Evolutionary conservation across 2,329 filamentous ascomycete species (phyloP), one percentile per base, ranked within the genome.

Genomic region (Fusarium sacchari): DNA sequence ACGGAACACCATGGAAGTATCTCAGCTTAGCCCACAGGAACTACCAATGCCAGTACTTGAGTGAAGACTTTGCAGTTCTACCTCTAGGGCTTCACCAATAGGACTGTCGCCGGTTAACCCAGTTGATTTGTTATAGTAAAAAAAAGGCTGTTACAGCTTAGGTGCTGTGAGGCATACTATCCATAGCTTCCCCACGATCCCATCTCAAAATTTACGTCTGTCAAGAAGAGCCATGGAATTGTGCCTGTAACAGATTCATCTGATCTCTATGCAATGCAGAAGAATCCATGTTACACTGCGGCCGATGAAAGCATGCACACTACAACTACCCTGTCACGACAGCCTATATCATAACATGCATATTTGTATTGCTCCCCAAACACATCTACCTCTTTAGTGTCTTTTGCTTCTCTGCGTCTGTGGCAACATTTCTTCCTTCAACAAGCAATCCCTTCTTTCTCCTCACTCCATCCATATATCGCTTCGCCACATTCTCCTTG

Each of bases 401-500:
- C 86, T 91, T 92, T 81, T 92, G 96, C 89, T 99, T 99, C 89
- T 98, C 95, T 4, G 95, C 96, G 86, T 96, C 94, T 70, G 91
- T 92, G 44, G 94, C 92, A 75, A 94, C 88, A 76, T 92, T 88
- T 75, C 92, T 89, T 4, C 93, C 93, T 84, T 92, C 91, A 7
- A 99, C 92, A 76, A 97, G 84, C 82, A 99, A 79, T 0, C 96
- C 96, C 89, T 99, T 99, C 82, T 95, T 88, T 80, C 87, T 88
- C 79, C 96, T 87, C 44, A 99, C 96, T 42, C 89, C 86, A 84
- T 99, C 96, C 89, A 99, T 95, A 86, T 98, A 98, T 80, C 93
- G 86, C 89, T 97, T 97, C 30, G 96, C 96, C 57, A 98, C 94
- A 83, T 98, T 98, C 87, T 98, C 96, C 79, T 90, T 90, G 84